phyloP scores from a whole-genome alignment of 805 yeast genomes.

The Suhomyces sp. region DNA sequence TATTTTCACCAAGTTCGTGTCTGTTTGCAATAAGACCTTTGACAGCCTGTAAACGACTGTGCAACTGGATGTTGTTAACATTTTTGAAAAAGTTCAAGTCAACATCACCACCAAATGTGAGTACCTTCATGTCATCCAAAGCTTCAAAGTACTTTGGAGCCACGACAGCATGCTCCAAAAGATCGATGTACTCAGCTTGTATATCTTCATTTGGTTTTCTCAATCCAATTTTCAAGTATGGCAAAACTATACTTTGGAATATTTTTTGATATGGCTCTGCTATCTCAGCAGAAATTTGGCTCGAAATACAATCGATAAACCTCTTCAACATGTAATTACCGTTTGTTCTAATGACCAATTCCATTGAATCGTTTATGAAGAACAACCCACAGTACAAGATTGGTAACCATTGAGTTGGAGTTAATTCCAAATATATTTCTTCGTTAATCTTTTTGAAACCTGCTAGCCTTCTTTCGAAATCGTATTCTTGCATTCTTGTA shows the following conservation, averaged over 20 bases:
- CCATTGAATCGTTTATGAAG: constrained; percentile 74
- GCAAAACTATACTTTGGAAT: constrained; percentile 57
- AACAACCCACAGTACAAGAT: constrained; percentile 65
- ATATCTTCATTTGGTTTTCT: constrained; percentile 57
- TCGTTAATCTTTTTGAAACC: constrained; percentile 71
- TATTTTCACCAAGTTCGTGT: constrained; percentile 47
- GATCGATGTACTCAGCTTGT: constrained; percentile 67
- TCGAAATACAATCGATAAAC: constrained; percentile 58
- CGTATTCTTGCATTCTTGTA: constrained; percentile 67
- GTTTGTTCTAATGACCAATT: constrained; percentile 75
- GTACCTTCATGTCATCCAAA: constrained; percentile 62
- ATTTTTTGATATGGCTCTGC: constrained; percentile 33
- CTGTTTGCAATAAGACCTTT: constrained; percentile 57
- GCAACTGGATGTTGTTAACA: constrained; percentile 78
- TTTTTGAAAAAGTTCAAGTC: constrained; percentile 81
- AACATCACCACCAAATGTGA: constrained; percentile 59
- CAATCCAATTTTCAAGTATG: constrained; percentile 65
- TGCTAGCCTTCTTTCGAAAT: constrained; percentile 69
- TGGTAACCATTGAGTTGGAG: constrained; percentile 74
- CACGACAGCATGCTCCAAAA: constrained; percentile 63
- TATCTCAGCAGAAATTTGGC: constrained; percentile 19
- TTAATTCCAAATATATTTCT: constrained; percentile 39
- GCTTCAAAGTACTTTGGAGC: constrained; percentile 46
- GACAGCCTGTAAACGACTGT: constrained; percentile 83
- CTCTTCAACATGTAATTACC: constrained; percentile 63